A percentile compares a stretch with the other conserved stretches of the same genome.
Evolutionary conservation across 148 eudicot genomes (phyloP).

Genomic region (Chenopodium quinoa): DNA sequence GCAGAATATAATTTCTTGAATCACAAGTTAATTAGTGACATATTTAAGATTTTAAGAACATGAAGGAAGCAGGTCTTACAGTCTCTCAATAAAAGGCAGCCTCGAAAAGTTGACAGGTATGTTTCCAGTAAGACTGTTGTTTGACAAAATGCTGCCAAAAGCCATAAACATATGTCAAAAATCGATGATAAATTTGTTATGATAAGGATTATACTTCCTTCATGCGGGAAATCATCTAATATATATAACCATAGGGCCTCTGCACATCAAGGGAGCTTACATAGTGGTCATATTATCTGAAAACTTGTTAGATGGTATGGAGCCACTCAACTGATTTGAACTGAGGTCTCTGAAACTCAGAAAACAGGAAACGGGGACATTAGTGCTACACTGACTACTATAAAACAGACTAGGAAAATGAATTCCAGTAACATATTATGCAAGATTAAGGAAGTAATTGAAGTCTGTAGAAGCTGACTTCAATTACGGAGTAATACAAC

Average conservation of each 20-base stretch:
- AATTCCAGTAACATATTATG: too few relatives aligned
- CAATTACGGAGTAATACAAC: neutral
- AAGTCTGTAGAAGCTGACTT: neutral
- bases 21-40: neutral
- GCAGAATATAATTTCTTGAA: neutral
- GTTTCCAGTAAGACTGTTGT: conserved; percentile 53
- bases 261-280: conserved; percentile 35
- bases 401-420: neutral
- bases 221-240: neutral
- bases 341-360: conserved; percentile 60
- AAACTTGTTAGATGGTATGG: conserved; percentile 52
- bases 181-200: neutral
- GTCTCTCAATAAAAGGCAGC: conserved; percentile 57
- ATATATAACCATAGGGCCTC: neutral
- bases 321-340: conserved; percentile 60
- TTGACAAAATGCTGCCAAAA: conserved; percentile 54
- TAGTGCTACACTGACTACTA: neutral
- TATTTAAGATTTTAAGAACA: neutral
- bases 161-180: neutral
- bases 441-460: neutral
- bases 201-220: neutral
- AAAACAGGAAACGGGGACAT: conserved; percentile 14
- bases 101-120: conserved; percentile 52
- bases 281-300: conserved; percentile 57
- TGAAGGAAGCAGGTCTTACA: conserved; percentile 37